These are phyloP conservation scores for Boletales sp. DNA, from an alignment of 768 basidiomycete genomes.

Conservation along the genomic window DNA sequence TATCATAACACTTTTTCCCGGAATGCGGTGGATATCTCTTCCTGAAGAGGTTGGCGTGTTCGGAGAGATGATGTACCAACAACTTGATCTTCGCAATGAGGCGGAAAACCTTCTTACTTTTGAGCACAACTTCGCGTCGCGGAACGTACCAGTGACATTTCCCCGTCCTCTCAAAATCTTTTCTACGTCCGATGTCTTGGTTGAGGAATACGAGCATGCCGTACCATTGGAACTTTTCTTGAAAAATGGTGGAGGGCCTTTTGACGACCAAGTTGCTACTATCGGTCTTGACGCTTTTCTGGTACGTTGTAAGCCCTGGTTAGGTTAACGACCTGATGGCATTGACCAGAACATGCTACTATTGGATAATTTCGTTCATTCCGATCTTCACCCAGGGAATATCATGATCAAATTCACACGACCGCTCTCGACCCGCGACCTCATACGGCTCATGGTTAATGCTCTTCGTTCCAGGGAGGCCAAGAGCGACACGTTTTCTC, in stretches of 20 bases:
- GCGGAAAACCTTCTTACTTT: conserved; percentile 84
- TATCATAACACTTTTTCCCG: conserved; percentile 73
- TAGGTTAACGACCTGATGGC: conserved; percentile 1
- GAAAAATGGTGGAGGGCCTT: conserved; percentile 88
- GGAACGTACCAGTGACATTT: conserved; percentile 82
- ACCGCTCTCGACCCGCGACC: conserved; percentile 65
- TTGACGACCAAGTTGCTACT: conserved; percentile 84
- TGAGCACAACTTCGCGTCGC: conserved; percentile 78
- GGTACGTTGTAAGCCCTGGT: conserved; percentile 42
- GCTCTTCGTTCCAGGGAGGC: conserved; percentile 44
- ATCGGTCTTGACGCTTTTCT: conserved; percentile 94
- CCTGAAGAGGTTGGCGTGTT: conserved; percentile 95
- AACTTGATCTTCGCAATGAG: conserved; percentile 88
- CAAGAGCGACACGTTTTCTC: conserved; percentile 18
- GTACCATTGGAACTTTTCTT: conserved; percentile 85
- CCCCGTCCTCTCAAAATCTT: conserved; percentile 81
- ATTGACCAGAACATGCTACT: conserved; percentile 86
- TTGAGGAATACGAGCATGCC: conserved; percentile 94
- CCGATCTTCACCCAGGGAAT: conserved; percentile 89
- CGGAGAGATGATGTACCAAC: conserved; percentile 93
- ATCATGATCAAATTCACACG: conserved; percentile 97
- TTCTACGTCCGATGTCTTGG: conserved; percentile 77
- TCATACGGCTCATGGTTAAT: conserved; percentile 58
- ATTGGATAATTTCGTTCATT: conserved; percentile 95
- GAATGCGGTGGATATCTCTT: conserved; percentile 94